Base-by-base conservation (phyloP, 75 land plant species). In the Isoetes taiwanensis region DNA sequence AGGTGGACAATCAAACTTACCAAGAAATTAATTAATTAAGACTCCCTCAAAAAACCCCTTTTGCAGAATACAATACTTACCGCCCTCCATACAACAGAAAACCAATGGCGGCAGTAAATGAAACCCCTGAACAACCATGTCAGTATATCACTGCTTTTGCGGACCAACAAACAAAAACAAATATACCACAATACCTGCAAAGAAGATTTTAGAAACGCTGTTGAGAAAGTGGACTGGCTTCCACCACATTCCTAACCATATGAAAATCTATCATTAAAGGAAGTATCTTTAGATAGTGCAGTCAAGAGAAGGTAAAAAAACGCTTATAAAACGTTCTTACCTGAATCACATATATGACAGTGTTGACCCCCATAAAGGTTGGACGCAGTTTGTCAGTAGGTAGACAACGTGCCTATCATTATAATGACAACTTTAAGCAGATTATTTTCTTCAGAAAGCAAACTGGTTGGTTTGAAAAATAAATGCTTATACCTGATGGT, bases 391-490 rank as follows among this genome's bases (percentile, higher is more conserved):
- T 67, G 67, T 82, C 86, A 12, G 86, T 79, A 26, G 86, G 69
- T 39, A 77, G 74, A 65, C 76, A 81, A 24, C 91, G 71, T 56
- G 91, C 91, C 91, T 86, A 80, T 61, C 41, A 14, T 11, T n/a
- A 32, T 10, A 19, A 56, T 28, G 2, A 4, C 23, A 26, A 6
- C 12, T 28, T 28, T 16, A 2, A 61, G 25, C 5, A 24, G n/a
- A 46, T 24, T 46, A 17, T 6, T 46, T 6, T 24, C 17, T 6
- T 17, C 52, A 46, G 39, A 37, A 37, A 14, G 39, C 9, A 14
- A 37, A 37, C 9, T 37, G 39, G 12, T 10, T 28, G 28, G 2
- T 0, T 3, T 39, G 4, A 11, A 28, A 5, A 57, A 16, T 24
- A 35, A 20, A 29, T 39, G 25, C 31, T 43, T 1, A 26, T 40